Conservation (phyloP, 2,329 filamentous ascomycete genomes). For the Dactylellina sp. region DNA sequence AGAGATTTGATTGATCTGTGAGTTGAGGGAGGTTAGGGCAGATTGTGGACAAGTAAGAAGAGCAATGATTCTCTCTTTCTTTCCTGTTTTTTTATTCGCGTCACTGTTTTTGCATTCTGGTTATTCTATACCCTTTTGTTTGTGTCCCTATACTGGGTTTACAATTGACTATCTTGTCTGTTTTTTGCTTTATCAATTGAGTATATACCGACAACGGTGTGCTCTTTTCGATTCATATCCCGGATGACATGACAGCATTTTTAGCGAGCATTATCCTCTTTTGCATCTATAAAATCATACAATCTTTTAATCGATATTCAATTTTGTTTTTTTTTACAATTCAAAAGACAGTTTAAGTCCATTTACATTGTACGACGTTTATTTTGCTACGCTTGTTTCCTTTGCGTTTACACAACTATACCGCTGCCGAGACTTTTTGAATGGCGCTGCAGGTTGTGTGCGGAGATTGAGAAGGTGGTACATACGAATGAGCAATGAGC, state of each 20-base stretch:
- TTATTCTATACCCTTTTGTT: slow-evolving; percentile 22
- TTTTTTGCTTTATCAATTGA: background rate
- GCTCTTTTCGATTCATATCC: background rate
- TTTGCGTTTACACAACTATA: too few relatives aligned
- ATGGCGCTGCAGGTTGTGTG: background rate
- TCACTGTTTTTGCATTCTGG: slow-evolving; percentile 29
- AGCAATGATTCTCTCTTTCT: slow-evolving; percentile 1
- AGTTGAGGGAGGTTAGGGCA: slow-evolving; percentile 42
- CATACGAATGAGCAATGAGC: background rate
- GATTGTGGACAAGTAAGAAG: background rate
- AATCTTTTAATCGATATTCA: background rate
- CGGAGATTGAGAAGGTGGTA: background rate
- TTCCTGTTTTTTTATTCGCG: slow-evolving; percentile 4
- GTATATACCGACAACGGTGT: background rate
- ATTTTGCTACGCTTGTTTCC: slow-evolving; percentile 1
- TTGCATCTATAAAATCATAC: slow-evolving; percentile 2
- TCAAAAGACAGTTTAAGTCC: background rate
- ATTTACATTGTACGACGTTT: background rate
- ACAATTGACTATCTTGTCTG: background rate
- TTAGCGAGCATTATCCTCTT: slow-evolving; percentile 31
- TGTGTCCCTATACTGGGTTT: background rate
- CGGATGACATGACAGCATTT: slow-evolving; percentile 26
- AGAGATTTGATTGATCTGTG: slow-evolving; percentile 85
- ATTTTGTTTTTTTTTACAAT: background rate
- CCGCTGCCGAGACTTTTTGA: too few relatives aligned